A percentile compares a stretch with the other conserved stretches of the same genome.
Conservation (phyloP, 345 rosid species). For the Murraya koenigii region DNA sequence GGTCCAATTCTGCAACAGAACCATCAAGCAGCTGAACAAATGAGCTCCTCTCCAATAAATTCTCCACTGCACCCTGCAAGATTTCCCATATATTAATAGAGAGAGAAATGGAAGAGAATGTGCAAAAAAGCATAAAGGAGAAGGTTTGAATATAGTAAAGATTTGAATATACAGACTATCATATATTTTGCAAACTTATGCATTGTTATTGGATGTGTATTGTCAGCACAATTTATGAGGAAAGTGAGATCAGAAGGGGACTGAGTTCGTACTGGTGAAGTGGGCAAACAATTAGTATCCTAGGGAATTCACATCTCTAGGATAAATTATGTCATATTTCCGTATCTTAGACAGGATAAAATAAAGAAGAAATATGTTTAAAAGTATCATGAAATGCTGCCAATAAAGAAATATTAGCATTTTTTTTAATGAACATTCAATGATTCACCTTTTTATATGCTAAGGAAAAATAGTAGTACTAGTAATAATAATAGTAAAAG, state of each 20-base stretch:
- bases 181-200: not conserved
- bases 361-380: not conserved
- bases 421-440: not conserved
- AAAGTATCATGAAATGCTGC: not conserved
- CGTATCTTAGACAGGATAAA: not conserved
- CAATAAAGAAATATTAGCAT: not conserved
- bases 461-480: too few relatives aligned
- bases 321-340: not conserved
- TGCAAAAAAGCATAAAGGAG: not conserved
- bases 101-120: not conserved
- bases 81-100: slow-evolving; percentile 5
- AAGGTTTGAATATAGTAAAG: too few relatives aligned
- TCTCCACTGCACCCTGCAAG: slow-evolving; percentile 95
- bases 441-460: not conserved
- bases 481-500: too few relatives aligned
- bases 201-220: not conserved
- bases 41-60: slow-evolving; percentile 84
- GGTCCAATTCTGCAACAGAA: slow-evolving; percentile 59
- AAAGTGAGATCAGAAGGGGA: not conserved
- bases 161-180: not conserved
- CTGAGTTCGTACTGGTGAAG: not conserved
- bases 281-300: not conserved
- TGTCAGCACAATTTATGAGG: not conserved
- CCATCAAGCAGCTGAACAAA: slow-evolving; percentile 72
- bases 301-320: not conserved